Percentiles rank a stretch among this genome's conserved stretches.
phyloP scores from a whole-genome alignment of 2,329 filamentous ascomycete species.

The Colletotrichum sojae region DNA sequence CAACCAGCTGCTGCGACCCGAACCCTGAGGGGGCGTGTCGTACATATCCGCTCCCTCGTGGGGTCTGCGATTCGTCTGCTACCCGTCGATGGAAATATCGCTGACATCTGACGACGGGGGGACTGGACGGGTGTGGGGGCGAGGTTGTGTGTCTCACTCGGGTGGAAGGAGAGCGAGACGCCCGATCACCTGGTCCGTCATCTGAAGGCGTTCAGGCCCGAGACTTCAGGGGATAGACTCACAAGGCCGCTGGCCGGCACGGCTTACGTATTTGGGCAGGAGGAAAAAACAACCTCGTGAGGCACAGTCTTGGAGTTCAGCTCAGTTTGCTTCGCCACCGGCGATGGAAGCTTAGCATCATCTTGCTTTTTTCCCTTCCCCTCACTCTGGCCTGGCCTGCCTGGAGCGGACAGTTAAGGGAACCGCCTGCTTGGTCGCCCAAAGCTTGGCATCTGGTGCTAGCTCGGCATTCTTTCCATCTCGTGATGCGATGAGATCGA shows the following conservation, averaged over 20 bases:
- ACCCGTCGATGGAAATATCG: background rate
- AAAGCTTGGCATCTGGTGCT: too few species aligned
- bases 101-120: conserved; percentile 10
- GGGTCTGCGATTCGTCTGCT: conserved; percentile 12
- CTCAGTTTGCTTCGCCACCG: too few species aligned
- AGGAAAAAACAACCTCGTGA: too few species aligned
- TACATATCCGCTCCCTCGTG: conserved; percentile 21
- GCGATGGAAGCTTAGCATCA: too few species aligned
- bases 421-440: too few species aligned
- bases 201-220: background rate
- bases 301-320: too few species aligned
- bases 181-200: conserved; percentile 2
- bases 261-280: too few species aligned
- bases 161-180: background rate
- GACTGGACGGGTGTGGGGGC: background rate
- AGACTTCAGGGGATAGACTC: background rate
- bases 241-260: background rate
- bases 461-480: too few species aligned
- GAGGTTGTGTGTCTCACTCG: background rate
- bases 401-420: too few species aligned
- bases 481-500: too few species aligned
- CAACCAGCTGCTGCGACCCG: conserved; percentile 19
- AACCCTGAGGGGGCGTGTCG: conserved; percentile 21
- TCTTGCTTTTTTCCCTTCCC: background rate
- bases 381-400: too few species aligned